phyloP scores from a whole-genome alignment of 108 stramenopile species.

The Fragilaria crotonensis region DNA sequence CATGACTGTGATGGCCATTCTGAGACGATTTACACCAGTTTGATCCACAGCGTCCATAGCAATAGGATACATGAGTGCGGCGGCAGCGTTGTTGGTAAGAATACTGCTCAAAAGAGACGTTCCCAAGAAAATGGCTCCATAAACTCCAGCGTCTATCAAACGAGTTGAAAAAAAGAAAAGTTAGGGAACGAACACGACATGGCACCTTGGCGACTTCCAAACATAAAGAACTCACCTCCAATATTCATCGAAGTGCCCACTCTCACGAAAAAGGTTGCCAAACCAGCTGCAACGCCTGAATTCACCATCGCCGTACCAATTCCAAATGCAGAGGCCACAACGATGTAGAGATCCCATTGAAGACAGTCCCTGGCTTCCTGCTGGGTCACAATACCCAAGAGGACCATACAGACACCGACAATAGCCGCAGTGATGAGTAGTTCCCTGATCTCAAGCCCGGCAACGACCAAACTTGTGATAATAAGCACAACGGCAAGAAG shows the following conservation, averaged over 20 bases:
- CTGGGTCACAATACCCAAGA: conserved; percentile 64
- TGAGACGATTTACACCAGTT: conserved; percentile 35
- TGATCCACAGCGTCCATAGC: conserved; percentile 76
- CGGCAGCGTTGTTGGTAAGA: conserved; percentile 87
- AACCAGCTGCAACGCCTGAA: conserved; percentile 66
- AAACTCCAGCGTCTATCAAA: conserved; percentile 50
- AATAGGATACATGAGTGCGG: conserved; percentile 77
- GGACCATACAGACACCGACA: conserved; percentile 57
- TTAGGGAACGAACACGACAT: not conserved
- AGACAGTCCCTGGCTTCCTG: conserved; percentile 77
- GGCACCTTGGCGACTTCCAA: no score
- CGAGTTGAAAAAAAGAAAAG: not conserved
- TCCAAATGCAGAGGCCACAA: conserved; percentile 75
- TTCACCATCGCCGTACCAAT: conserved; percentile 72
- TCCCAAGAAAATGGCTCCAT: conserved; percentile 74
- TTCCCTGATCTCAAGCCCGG: conserved; percentile 27
- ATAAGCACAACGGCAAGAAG: conserved; percentile 17
- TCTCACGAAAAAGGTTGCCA: conserved; percentile 49
- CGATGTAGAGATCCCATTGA: conserved; percentile 77
- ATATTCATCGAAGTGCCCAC: conserved; percentile 48
- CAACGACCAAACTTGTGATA: conserved; percentile 57
- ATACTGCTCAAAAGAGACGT: conserved; percentile 76
- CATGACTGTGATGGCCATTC: conserved; percentile 75
- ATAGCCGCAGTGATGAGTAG: conserved; percentile 58
- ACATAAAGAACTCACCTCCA: conserved; percentile 27